Conservation (phyloP, 306 rosid species). For the Cicer arietinum region DNA sequence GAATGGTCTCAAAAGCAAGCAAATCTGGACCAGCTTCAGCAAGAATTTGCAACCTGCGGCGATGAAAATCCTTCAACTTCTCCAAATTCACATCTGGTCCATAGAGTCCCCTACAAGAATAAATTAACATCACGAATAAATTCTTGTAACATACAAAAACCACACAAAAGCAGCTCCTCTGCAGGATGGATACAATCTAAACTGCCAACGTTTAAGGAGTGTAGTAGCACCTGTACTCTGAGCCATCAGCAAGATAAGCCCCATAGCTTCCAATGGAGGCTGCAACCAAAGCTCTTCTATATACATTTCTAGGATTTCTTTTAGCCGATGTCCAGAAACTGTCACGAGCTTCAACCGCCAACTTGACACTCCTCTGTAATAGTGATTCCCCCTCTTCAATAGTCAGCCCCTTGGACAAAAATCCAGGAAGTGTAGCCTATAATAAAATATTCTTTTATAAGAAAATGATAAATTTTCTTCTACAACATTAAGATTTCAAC, state of each 20-base stretch:
- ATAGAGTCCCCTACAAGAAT: constrained; percentile 65
- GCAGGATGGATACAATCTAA: background rate
- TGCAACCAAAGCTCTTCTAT: constrained; percentile 74
- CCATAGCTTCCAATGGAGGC: constrained; percentile 97
- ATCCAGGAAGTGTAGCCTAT: constrained; percentile 85
- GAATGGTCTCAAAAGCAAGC: constrained; percentile 91
- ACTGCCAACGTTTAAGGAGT: constrained; percentile 9
- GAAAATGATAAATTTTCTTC: constrained; percentile 2
- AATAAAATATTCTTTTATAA: background rate
- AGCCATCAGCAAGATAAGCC: constrained; percentile 97
- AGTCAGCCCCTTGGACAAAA: constrained; percentile 73
- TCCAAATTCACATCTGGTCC: constrained; percentile 67
- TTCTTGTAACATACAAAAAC: background rate
- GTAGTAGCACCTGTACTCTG: constrained; percentile 73
- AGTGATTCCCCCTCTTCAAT: constrained; percentile 69
- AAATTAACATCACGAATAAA: background rate
- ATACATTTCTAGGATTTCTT: constrained; percentile 51
- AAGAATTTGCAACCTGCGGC: constrained; percentile 83
- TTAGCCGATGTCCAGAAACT: constrained; percentile 68
- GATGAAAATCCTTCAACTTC: constrained; percentile 87
- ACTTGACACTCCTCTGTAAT: constrained; percentile 69
- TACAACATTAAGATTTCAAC: constrained; percentile 6
- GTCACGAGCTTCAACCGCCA: constrained; percentile 85
- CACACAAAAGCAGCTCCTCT: background rate
- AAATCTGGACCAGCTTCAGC: constrained; percentile 81